Evolutionary conservation across 2,329 filamentous ascomycete species (phyloP).

Genomic region (Cladobotryum protrusum): DNA sequence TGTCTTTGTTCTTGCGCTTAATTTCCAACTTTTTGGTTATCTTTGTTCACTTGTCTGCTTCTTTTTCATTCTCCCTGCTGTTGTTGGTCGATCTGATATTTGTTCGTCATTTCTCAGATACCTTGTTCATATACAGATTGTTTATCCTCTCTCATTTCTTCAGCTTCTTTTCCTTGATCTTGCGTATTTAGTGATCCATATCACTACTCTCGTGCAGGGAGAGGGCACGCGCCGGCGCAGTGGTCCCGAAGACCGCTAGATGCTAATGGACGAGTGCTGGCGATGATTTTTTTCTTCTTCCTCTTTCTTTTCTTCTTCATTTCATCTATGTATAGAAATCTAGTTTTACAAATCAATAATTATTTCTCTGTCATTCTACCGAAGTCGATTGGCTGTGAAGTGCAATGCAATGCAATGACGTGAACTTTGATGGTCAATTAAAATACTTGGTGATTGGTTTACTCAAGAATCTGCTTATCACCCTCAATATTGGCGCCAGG

Average conservation of each 20-base stretch:
- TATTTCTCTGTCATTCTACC: slow-evolving; percentile 14
- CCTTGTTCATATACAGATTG: slow-evolving; percentile 54
- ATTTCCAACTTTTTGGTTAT: slow-evolving; percentile 8
- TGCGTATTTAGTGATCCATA: neutral
- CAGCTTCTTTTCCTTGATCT: slow-evolving; percentile 6
- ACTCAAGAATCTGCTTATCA: too few species aligned
- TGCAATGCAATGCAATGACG: neutral
- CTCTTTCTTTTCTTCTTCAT: too few species aligned
- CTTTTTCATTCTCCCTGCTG: slow-evolving; percentile 18
- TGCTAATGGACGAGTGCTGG: neutral
- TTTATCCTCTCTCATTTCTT: slow-evolving; percentile 17
- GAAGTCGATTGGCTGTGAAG: neutral
- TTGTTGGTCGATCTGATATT: slow-evolving; percentile 18
- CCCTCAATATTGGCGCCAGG: too few species aligned
- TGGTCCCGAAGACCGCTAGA: neutral
- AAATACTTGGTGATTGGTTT: too few species aligned
- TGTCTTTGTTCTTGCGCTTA: slow-evolving; percentile 28
- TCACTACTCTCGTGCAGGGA: neutral
- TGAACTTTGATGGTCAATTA: too few species aligned
- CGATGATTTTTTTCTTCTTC: too few species aligned
- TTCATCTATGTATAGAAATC: slow-evolving; percentile 32
- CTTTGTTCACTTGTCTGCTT: slow-evolving; percentile 16
- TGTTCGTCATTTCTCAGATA: slow-evolving; percentile 40
- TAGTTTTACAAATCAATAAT: slow-evolving; percentile 27
- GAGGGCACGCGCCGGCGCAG: neutral